A percentile compares a stretch with the other conserved stretches of the same genome.
These are phyloP conservation scores for Xylariomycetidae sp. DNA, from an alignment of 2,329 filamentous ascomycete genomes.

Conservation along the genomic window DNA sequence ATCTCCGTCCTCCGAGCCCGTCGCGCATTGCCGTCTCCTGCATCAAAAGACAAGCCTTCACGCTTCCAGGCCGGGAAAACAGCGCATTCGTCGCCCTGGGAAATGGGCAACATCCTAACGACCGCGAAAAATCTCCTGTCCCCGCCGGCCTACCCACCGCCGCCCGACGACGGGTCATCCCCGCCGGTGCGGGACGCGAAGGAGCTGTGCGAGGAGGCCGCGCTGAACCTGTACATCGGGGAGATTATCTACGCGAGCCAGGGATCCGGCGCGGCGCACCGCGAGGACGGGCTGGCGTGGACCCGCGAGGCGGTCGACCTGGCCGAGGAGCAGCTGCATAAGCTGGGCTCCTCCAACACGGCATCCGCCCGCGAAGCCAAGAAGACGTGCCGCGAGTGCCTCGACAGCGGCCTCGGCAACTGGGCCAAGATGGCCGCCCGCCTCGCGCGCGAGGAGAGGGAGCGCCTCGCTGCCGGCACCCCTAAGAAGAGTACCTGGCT, in stretches of 20 bases:
- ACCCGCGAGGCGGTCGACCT: conserved; percentile 81
- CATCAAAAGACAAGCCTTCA: conserved; percentile 1
- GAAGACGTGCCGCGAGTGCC: conserved; percentile 68
- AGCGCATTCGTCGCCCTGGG: conserved; percentile 11
- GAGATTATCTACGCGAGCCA: conserved; percentile 74
- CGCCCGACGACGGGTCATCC: conserved; percentile 63
- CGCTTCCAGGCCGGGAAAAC: conserved; percentile 1
- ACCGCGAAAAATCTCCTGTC: conserved; percentile 28
- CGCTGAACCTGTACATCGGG: conserved; percentile 81
- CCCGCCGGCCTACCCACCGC: conserved; percentile 61
- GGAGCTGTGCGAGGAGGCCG: conserved; percentile 78
- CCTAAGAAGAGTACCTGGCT: conserved; percentile 29
- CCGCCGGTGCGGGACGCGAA: conserved; percentile 58
- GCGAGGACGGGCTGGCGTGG: conserved; percentile 76
- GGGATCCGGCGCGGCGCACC: conserved; percentile 30
- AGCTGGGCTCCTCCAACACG: conserved; percentile 25
- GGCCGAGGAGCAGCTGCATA: conserved; percentile 62
- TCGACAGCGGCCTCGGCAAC: conserved; percentile 69
- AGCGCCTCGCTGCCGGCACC: conserved; percentile 8
- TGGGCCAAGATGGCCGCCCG: conserved; percentile 75
- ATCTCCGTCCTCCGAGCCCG: conserved; percentile 78
- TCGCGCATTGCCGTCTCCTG: conserved; percentile 43
- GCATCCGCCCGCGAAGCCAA: conserved; percentile 34
- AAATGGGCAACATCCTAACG: conserved; percentile 20
- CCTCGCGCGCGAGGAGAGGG: conserved; percentile 41